Percentiles rank a stretch among this genome's conserved stretches.
phyloP scores from a whole-genome alignment of 352 stramenopile genomes.

The Globisporangium orthogonon region DNA sequence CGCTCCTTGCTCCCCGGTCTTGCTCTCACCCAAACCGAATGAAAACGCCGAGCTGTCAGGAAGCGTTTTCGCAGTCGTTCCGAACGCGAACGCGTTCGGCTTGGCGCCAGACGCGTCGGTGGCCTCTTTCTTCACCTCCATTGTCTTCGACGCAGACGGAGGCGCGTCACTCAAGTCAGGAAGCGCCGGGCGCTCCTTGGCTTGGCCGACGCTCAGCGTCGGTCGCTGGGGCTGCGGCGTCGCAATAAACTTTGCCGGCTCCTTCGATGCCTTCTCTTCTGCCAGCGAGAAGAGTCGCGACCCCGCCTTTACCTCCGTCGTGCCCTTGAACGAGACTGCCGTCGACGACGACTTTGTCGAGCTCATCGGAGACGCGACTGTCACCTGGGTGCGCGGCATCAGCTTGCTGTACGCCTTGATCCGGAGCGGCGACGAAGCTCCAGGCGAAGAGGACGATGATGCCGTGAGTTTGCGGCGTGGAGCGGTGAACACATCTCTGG shows the following conservation, averaged over 20 bases:
- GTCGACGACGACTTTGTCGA: constrained; percentile 28
- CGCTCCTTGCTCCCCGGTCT: constrained; percentile 4
- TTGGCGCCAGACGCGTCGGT: constrained; percentile 1
- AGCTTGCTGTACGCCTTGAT: constrained; percentile 59
- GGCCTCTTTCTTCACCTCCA: neutral
- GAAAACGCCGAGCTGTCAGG: constrained; percentile 7
- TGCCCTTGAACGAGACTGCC: constrained; percentile 54
- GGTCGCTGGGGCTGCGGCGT: constrained; percentile 39
- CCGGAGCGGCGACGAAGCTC: constrained; percentile 21
- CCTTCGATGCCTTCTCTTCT: constrained; percentile 52
- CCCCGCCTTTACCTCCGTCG: constrained; percentile 37
- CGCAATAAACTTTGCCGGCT: constrained; percentile 41
- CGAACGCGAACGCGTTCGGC: constrained; percentile 8
- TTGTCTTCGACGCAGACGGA: constrained; percentile 2
- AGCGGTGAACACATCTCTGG: constrained; percentile 41
- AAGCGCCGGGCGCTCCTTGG: constrained; percentile 39
- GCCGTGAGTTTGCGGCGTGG: constrained; percentile 30
- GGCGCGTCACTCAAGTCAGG: constrained; percentile 3
- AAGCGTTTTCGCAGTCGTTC: neutral
- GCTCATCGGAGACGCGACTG: constrained; percentile 59
- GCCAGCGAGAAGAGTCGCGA: constrained; percentile 53
- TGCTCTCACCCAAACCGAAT: constrained; percentile 2
- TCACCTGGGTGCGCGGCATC: constrained; percentile 62
- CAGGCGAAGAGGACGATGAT: constrained; percentile 3
- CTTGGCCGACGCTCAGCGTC: constrained; percentile 28